These are phyloP conservation scores for Esteya vermicola DNA, from an alignment of 2,329 filamentous ascomycete genomes.

Conservation along the genomic window DNA sequence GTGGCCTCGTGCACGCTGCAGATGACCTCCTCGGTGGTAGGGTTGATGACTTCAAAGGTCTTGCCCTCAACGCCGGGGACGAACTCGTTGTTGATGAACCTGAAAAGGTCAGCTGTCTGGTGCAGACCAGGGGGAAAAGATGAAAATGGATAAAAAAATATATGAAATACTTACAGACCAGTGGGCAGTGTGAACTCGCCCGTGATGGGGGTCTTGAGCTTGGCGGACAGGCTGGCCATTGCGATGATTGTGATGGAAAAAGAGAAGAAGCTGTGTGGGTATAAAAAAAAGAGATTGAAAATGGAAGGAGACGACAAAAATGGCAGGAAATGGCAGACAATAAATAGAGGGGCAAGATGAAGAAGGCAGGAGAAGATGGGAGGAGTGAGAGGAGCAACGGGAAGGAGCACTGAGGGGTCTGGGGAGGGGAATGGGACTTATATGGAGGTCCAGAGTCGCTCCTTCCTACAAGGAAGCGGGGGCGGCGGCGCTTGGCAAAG, in stretches of 20 bases:
- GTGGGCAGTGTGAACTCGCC: constrained; percentile 45
- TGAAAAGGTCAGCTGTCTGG: constrained; percentile 16
- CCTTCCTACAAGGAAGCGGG: background rate
- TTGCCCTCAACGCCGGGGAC: constrained; percentile 71
- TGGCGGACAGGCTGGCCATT: constrained; percentile 23
- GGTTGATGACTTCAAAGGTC: constrained; percentile 89
- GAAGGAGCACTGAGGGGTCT: too few species aligned
- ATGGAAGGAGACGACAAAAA: background rate
- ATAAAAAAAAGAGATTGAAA: background rate
- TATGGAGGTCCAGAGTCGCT: background rate
- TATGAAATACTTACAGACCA: constrained; percentile 35
- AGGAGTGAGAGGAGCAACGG: background rate
- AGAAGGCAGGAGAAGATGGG: background rate
- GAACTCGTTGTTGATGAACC: constrained; percentile 90
- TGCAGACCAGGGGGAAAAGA: background rate
- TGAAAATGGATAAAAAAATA: background rate
- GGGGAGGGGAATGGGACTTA: too few species aligned
- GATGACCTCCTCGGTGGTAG: constrained; percentile 72
- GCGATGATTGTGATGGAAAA: constrained; percentile 2
- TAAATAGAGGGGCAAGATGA: background rate
- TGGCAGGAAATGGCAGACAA: background rate
- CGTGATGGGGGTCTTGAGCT: constrained; percentile 55
- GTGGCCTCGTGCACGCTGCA: constrained; percentile 69
- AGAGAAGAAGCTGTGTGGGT: background rate
- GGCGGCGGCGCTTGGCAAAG: background rate